Percentiles rank a stretch among this genome's conserved stretches.
Conservation (phyloP, 1,284 basidiomycete species). For the Ganoderma meredithae region DNA sequence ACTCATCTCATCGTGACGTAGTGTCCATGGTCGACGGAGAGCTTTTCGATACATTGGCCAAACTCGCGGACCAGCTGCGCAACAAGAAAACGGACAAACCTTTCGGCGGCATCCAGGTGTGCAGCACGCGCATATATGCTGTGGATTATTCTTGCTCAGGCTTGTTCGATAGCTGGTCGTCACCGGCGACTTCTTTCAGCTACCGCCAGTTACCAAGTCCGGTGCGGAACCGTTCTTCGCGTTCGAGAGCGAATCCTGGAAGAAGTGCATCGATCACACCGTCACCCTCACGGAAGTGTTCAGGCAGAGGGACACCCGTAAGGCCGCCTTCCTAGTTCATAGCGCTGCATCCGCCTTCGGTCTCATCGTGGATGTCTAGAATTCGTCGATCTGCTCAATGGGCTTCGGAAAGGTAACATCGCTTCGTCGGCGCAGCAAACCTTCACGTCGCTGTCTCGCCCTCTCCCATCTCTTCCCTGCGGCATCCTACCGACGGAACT, state of each 20-base stretch:
- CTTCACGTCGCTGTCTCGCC: conserved; percentile 55
- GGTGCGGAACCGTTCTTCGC: conserved; percentile 66
- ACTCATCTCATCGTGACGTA: conserved; percentile 41
- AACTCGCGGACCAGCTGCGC: conserved; percentile 43
- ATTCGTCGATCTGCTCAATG: conserved; percentile 91
- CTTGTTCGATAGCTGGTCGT: conserved; percentile 68
- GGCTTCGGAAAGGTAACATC: conserved; percentile 81
- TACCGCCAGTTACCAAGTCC: conserved; percentile 87
- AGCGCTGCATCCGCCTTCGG: not conserved
- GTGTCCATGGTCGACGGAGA: conserved; percentile 98
- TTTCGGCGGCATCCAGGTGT: conserved; percentile 95
- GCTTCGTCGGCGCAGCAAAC: conserved; percentile 51
- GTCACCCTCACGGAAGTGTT: conserved; percentile 94
- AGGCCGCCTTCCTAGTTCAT: conserved; percentile 15
- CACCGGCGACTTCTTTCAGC: conserved; percentile 96
- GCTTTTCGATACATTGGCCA: conserved; percentile 86
- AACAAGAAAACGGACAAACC: conserved; percentile 68
- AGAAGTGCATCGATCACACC: conserved; percentile 75
- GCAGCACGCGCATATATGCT: conserved; percentile 17
- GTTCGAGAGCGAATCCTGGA: conserved; percentile 92
- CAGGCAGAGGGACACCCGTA: conserved; percentile 64
- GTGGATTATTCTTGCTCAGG: not conserved
- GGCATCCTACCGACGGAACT: conserved; percentile 66
- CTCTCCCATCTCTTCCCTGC: conserved; percentile 45
- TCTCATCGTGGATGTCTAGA: conserved; percentile 47